phyloP scores from a whole-genome alignment of 2,329 filamentous ascomycete genomes.

The Verticillium longisporum region DNA sequence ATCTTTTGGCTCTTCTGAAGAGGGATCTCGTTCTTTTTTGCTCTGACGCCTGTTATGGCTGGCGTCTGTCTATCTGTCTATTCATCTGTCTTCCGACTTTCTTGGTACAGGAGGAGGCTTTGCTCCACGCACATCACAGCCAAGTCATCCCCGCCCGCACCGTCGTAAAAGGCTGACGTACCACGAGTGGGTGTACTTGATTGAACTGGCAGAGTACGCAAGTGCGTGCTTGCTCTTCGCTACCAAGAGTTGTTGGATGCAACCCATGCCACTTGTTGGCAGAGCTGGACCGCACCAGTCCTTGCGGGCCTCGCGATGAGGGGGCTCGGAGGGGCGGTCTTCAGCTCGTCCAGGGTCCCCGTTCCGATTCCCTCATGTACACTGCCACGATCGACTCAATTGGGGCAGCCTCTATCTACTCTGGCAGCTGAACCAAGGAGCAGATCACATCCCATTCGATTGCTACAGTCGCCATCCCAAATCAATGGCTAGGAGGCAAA shows the following conservation, averaged over 20 bases:
- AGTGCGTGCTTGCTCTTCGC: no score
- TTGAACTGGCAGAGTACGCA: no score
- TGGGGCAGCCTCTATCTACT: background rate
- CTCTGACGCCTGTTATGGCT: background rate
- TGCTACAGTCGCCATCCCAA: background rate
- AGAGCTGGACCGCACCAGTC: background rate
- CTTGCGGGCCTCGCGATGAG: background rate
- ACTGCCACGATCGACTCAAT: background rate
- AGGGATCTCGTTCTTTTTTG: background rate
- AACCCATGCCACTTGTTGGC: no score
- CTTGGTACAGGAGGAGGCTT: no score
- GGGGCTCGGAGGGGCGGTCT: background rate
- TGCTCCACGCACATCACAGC: no score
- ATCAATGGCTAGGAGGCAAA: background rate
- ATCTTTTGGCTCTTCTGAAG: no score
- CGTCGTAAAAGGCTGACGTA: no score
- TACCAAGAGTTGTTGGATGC: no score
- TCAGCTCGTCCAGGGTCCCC: background rate
- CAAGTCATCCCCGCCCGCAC: no score
- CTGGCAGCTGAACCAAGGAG: background rate
- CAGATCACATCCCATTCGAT: background rate
- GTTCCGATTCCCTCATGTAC: background rate
- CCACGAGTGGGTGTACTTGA: no score
- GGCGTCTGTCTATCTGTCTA: no score
- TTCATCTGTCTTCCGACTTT: no score